phyloP scores from a whole-genome alignment of 176 grass and related monocot species.

The Calamus simplicifolius region DNA sequence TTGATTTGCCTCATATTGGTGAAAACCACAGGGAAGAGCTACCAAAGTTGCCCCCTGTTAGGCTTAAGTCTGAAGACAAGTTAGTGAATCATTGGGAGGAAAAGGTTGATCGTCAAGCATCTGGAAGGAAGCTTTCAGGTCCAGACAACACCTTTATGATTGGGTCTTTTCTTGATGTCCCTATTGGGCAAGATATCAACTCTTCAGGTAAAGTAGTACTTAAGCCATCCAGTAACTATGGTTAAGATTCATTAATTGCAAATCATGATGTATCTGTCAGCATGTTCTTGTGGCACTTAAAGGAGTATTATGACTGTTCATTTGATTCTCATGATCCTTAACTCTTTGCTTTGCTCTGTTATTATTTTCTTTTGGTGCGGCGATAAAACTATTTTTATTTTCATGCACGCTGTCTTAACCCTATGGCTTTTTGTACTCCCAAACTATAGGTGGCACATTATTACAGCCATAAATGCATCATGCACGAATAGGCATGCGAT shows the following conservation, averaged over 20 bases:
- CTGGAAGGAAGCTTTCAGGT: conserved; percentile 41
- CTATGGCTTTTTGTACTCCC: no score
- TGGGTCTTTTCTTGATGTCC: conserved; percentile 88
- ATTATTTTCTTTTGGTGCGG: neutral
- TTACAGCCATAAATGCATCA: no score
- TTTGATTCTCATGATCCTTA: no score
- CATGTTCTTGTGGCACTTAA: no score
- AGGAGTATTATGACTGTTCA: no score
- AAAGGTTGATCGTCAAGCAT: conserved; percentile 47
- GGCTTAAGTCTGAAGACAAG: conserved; percentile 89
- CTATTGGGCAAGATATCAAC: conserved; percentile 80
- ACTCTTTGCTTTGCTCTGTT: neutral
- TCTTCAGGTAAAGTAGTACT: conserved; percentile 55
- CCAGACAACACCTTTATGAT: conserved; percentile 87
- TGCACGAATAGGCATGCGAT: no score
- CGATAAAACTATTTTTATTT: no score
- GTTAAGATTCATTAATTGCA: no score
- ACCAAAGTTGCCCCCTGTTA: conserved; percentile 78
- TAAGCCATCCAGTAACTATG: neutral
- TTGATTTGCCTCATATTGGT: conserved; percentile 49
- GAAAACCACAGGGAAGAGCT: conserved; percentile 56
- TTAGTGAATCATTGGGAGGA: conserved; percentile 79
- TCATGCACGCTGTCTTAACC: no score
- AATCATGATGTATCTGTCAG: neutral
- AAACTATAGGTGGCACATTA: no score